phyloP scores from a whole-genome alignment of 331 rosid genomes.

The Cydonia oblonga region DNA sequence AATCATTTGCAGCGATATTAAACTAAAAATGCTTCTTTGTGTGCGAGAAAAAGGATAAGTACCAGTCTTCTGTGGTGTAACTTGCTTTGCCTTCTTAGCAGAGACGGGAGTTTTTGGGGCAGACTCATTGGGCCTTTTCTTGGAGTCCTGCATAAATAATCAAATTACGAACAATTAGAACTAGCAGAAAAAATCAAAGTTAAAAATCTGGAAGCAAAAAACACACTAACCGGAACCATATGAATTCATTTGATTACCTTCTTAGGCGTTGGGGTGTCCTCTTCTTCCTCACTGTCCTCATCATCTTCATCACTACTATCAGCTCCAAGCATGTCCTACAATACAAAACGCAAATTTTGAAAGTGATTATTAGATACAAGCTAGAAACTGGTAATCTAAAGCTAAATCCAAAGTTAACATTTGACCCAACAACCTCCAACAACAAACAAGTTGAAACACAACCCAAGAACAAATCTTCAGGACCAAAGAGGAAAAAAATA shows the following conservation, averaged over 20 bases:
- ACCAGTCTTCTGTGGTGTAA: conserved; percentile 68
- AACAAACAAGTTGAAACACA: neutral
- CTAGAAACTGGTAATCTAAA: neutral
- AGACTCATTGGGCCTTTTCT: conserved; percentile 58
- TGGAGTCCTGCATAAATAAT: conserved; percentile 15
- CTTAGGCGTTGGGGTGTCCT: conserved; percentile 29
- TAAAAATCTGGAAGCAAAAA: neutral
- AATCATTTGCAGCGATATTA: neutral
- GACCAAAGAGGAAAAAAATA: neutral
- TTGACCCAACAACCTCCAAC: neutral
- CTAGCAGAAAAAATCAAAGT: neutral
- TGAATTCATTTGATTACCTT: conserved; percentile 14
- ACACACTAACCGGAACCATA: neutral
- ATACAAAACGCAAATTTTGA: neutral
- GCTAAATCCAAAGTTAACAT: neutral
- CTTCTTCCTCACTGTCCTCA: conserved; percentile 14
- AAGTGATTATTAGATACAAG: neutral
- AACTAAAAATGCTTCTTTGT: neutral
- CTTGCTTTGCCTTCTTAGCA: conserved; percentile 53
- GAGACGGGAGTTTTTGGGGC: conserved; percentile 55
- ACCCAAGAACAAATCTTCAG: neutral
- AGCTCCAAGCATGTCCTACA: conserved; percentile 20
- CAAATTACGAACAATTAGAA: neutral
- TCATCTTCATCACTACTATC: conserved; percentile 13
- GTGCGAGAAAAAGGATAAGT: neutral